Percentiles rank a stretch among this genome's conserved stretches.
phyloP scores from a whole-genome alignment of 352 stramenopile species.

The Pythium sp. region DNA sequence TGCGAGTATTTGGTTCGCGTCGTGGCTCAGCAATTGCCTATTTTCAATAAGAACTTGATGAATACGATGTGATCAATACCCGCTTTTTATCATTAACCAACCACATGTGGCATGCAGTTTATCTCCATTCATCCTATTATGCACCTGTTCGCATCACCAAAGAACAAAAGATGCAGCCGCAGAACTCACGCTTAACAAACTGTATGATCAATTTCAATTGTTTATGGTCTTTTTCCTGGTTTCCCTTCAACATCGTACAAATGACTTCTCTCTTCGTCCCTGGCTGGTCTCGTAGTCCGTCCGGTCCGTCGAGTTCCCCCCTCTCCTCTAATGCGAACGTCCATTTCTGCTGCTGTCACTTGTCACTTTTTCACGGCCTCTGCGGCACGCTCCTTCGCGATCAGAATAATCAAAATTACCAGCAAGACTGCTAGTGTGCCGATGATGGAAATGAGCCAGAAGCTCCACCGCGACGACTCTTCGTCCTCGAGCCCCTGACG shows the following conservation, averaged over 20 bases:
- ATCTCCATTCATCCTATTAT: not conserved
- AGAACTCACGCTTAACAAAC: not conserved
- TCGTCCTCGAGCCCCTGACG: slow-evolving; percentile 75
- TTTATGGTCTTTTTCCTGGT: not conserved
- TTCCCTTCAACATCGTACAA: not conserved
- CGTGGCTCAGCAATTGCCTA: slow-evolving; percentile 1
- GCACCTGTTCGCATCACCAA: not conserved
- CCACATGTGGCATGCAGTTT: not conserved
- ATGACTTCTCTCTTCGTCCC: not conserved
- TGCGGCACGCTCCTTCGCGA: slow-evolving; percentile 50
- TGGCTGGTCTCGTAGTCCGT: not conserved
- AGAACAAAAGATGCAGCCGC: not conserved
- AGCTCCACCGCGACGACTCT: slow-evolving; percentile 67
- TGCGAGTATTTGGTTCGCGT: slow-evolving; percentile 1
- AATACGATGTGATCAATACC: slow-evolving; percentile 23
- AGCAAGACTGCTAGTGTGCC: slow-evolving; percentile 63
- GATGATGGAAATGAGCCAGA: slow-evolving; percentile 79
- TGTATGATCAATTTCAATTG: not conserved
- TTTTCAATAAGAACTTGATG: slow-evolving; percentile 24
- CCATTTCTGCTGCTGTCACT: slow-evolving; percentile 1
- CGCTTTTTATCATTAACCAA: slow-evolving; percentile 10
- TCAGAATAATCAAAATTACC: slow-evolving; percentile 76
- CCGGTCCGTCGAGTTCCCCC: not conserved
- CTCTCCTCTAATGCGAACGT: slow-evolving; percentile 1
- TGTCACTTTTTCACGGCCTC: slow-evolving; percentile 14